Conservation (phyloP, 2,329 filamentous ascomycete genomes). For the Dryadomyces sulphureus region DNA sequence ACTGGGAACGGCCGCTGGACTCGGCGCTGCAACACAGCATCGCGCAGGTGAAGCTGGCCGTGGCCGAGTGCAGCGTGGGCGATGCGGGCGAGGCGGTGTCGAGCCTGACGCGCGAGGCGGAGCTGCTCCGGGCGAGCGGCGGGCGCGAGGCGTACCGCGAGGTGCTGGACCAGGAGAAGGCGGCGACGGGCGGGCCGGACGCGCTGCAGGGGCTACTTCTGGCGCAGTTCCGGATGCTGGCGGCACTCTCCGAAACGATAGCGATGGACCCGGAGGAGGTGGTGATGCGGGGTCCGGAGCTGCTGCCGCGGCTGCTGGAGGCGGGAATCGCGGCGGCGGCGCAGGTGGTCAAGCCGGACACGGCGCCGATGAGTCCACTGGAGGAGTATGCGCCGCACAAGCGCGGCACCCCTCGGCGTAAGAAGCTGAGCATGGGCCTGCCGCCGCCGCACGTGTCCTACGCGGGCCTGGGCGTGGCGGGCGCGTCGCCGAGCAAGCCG, state of each 20-base stretch:
- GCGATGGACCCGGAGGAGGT: slow-evolving; percentile 74
- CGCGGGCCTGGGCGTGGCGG: too few species aligned
- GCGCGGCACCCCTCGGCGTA: slow-evolving; percentile 63
- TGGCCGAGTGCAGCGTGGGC: slow-evolving; percentile 42
- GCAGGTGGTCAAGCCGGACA: slow-evolving; percentile 69
- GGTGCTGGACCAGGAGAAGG: slow-evolving; percentile 72
- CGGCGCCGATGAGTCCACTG: background rate
- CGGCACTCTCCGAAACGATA: slow-evolving; percentile 68
- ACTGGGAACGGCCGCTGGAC: slow-evolving; percentile 80
- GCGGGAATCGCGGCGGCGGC: slow-evolving; percentile 60
- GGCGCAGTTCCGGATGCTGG: slow-evolving; percentile 82
- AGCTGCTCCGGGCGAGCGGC: slow-evolving; percentile 70
- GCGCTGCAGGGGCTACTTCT: slow-evolving; percentile 72
- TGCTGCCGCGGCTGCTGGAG: slow-evolving; percentile 65
- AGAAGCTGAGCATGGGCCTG: slow-evolving; percentile 32
- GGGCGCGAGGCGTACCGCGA: slow-evolving; percentile 65
- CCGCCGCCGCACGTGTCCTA: too few species aligned
- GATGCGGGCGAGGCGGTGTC: slow-evolving; percentile 51
- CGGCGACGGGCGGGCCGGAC: slow-evolving; percentile 31
- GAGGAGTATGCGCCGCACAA: slow-evolving; percentile 51
- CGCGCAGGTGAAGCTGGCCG: slow-evolving; percentile 57
- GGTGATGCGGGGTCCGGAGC: slow-evolving; percentile 59
- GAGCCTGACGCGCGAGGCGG: slow-evolving; percentile 64
- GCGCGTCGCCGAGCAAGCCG: slow-evolving; percentile 51
- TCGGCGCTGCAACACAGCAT: slow-evolving; percentile 78